Conservation (phyloP, 2,329 filamentous ascomycete genomes). For the Fusarium nisikadoi region DNA sequence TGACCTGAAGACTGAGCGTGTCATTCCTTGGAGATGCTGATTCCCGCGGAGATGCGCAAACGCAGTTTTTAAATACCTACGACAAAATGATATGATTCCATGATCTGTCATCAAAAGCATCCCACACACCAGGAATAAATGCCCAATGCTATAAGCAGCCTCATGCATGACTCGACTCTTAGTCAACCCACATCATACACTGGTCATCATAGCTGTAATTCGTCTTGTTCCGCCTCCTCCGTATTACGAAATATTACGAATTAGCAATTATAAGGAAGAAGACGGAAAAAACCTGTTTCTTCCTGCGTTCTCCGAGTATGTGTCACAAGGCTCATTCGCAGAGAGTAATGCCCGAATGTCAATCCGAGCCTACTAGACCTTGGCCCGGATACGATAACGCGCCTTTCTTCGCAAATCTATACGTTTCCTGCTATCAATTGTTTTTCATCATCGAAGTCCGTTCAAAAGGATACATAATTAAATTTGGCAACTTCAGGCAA, state of each 20-base stretch:
- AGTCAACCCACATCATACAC: neutral
- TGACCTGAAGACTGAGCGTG: neutral
- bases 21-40: conserved; percentile 9
- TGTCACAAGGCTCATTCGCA: neutral
- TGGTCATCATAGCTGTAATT: neutral
- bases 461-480: accelerated
- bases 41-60: conserved; percentile 25
- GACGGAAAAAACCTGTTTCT: neutral
- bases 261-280: neutral
- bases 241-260: too few relatives aligned
- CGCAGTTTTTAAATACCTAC: neutral
- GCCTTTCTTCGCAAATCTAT: neutral
- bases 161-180: conserved; percentile 5
- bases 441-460: accelerated
- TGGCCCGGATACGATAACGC: neutral
- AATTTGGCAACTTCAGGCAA: neutral
- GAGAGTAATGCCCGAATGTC: neutral
- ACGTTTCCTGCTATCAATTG: too few relatives aligned
- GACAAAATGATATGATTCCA: conserved; percentile 22
- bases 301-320: neutral
- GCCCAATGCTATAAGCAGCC: neutral
- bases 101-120: conserved; percentile 9
- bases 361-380: neutral
- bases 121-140: neutral
- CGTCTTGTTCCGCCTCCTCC: neutral